Conservation (phyloP, 495 filamentous ascomycete species). For the Penicillium alfredii region DNA sequence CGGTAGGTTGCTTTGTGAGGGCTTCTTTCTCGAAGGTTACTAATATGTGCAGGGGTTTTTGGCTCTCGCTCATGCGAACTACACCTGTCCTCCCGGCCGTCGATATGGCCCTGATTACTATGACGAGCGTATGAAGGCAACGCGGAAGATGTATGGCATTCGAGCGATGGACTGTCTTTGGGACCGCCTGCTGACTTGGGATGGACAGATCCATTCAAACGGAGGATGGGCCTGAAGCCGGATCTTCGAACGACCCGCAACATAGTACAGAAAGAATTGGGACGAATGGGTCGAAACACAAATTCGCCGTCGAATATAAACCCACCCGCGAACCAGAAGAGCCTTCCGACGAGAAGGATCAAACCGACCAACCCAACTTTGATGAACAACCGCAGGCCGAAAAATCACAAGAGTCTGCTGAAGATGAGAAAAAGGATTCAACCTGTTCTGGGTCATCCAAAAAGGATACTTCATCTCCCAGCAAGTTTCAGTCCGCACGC, state of each 20-base stretch:
- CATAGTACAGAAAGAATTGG: not conserved
- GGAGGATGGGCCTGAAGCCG: conserved; percentile 1
- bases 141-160: conserved; percentile 33
- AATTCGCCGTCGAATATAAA: conserved; percentile 11
- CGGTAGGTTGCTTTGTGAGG: no score
- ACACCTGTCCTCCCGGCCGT: conserved; percentile 54
- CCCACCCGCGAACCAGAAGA: conserved; percentile 5
- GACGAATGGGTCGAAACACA: conserved; percentile 1
- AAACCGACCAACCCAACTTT: conserved; percentile 3
- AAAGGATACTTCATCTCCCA: conserved; percentile 4
- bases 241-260: conserved; percentile 1
- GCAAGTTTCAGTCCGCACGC: conserved; percentile 6
- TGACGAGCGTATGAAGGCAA: conserved; percentile 67
- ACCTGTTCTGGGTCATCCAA: no score
- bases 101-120: conserved; percentile 64
- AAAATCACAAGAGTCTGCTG: not conserved
- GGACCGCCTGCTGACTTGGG: not conserved
- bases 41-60: conserved; percentile 45
- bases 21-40: no score
- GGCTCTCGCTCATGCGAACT: conserved; percentile 65
- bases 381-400: conserved; percentile 1
- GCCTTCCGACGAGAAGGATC: conserved; percentile 7
- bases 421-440: no score
- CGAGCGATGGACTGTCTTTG: not conserved
- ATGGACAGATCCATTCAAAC: conserved; percentile 20